Conservation (phyloP, 768 basidiomycete species). For the Hericium rajendrae region DNA sequence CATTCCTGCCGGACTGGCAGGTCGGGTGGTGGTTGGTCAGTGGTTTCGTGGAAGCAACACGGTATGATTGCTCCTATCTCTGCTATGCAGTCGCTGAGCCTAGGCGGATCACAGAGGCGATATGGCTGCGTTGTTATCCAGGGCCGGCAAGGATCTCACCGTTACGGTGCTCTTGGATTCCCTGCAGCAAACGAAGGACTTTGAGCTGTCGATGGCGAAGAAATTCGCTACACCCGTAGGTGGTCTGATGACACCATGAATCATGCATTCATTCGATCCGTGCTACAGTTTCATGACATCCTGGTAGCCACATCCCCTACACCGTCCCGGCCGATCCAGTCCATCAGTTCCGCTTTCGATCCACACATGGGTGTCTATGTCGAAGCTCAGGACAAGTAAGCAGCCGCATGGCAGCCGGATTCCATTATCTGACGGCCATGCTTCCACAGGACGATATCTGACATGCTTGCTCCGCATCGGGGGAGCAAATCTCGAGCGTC, state of each 20-base stretch:
- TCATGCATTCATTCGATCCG: background rate
- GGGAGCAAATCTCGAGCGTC: slow-evolving; percentile 53
- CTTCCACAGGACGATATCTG: slow-evolving; percentile 60
- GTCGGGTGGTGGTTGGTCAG: slow-evolving; percentile 74
- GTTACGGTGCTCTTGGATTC: slow-evolving; percentile 79
- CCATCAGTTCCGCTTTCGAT: slow-evolving; percentile 87
- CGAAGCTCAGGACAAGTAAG: slow-evolving; percentile 90
- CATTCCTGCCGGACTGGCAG: slow-evolving; percentile 83
- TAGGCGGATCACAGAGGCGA: slow-evolving; percentile 53
- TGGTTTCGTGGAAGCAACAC: slow-evolving; percentile 86
- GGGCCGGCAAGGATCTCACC: slow-evolving; percentile 60
- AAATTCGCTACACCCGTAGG: slow-evolving; percentile 73
- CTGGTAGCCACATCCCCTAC: slow-evolving; percentile 41
- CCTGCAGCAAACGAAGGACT: slow-evolving; percentile 79
- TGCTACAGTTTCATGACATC: slow-evolving; percentile 54
- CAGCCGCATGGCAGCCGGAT: background rate
- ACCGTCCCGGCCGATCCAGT: slow-evolving; percentile 41
- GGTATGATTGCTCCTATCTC: slow-evolving; percentile 33
- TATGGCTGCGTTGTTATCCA: slow-evolving; percentile 69
- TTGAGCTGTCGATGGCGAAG: slow-evolving; percentile 71
- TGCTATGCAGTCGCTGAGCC: background rate
- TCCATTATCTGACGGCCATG: background rate
- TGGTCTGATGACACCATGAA: background rate
- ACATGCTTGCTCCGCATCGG: slow-evolving; percentile 84
- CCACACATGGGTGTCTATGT: slow-evolving; percentile 89